Evolutionary conservation across 1,139 yeast genomes (phyloP).

Genomic region (Scheffersomyces parashehatae): DNA sequence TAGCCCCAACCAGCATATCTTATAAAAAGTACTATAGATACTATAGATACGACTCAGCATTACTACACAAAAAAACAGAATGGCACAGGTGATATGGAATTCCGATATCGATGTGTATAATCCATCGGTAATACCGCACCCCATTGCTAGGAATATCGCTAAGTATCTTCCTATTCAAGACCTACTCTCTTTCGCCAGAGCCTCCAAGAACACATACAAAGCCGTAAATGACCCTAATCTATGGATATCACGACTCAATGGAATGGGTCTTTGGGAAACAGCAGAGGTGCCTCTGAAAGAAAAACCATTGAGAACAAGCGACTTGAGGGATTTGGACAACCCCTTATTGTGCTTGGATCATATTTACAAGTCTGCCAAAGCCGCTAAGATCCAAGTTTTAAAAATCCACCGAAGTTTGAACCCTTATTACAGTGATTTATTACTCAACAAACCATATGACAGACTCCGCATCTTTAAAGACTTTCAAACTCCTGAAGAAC

Average conservation of each 20-base stretch:
- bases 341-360: constrained; percentile 43
- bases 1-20: no score
- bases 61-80: constrained; percentile 9
- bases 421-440: constrained; percentile 49
- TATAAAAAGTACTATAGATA: no score
- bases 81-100: constrained; percentile 53
- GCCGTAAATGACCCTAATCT: constrained; percentile 40
- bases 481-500: constrained; percentile 50
- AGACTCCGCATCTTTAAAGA: constrained; percentile 49
- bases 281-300: constrained; percentile 12
- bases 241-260: constrained; percentile 54
- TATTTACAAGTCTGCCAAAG: constrained; percentile 37
- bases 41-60: background rate
- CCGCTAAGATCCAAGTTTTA: constrained; percentile 47
- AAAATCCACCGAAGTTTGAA: constrained; percentile 42
- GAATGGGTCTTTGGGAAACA: constrained; percentile 51
- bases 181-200: constrained; percentile 34
- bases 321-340: constrained; percentile 10
- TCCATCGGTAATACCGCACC: constrained; percentile 41
- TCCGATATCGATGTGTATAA: constrained; percentile 50
- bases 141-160: constrained; percentile 39
- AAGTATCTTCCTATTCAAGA: constrained; percentile 38
- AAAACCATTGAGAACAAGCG: constrained; percentile 3
- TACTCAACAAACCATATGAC: constrained; percentile 47
- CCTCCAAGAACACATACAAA: constrained; percentile 39